Evolutionary conservation across 805 yeast genomes (phyloP).

Genomic region (Schizosaccharomyces cryophilus): DNA sequence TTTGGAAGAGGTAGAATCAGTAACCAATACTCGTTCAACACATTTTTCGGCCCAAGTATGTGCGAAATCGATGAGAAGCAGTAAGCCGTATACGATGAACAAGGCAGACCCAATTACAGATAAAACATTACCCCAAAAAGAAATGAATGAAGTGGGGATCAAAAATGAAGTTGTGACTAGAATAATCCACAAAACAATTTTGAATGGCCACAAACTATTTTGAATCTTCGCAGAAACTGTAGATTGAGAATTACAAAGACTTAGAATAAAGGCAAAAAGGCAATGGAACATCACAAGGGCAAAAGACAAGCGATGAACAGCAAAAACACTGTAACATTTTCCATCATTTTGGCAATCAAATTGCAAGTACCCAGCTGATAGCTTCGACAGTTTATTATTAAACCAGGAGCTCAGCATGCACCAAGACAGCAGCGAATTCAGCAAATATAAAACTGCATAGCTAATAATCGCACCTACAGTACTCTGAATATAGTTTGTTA

Average conservation of each 20-base stretch:
- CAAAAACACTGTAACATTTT: constrained; percentile 75
- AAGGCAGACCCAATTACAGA: constrained; percentile 65
- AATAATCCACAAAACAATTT: constrained; percentile 33
- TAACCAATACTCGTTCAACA: constrained; percentile 68
- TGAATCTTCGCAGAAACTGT: constrained; percentile 65
- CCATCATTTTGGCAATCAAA: constrained; percentile 47
- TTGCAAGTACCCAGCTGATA: constrained; percentile 45
- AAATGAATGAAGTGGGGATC: constrained; percentile 68
- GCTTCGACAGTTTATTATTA: constrained; percentile 41
- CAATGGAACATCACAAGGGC: constrained; percentile 66
- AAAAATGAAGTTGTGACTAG: constrained; percentile 40
- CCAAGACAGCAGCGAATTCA: constrained; percentile 78
- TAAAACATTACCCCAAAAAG: constrained; percentile 74
- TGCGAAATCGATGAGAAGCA: constrained; percentile 82
- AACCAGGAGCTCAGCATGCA: constrained; percentile 67
- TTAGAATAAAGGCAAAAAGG: constrained; percentile 35
- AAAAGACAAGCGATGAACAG: constrained; percentile 67
- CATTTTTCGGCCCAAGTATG: constrained; percentile 98
- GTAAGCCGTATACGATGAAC: constrained; percentile 71
- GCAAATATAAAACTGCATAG: constrained; percentile 53
- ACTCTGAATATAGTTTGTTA: not conserved
- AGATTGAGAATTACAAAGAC: constrained; percentile 52
- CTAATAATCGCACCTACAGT: constrained; percentile 61
- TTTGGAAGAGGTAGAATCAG: constrained; percentile 33
- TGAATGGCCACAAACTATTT: constrained; percentile 77